Percentiles rank a stretch among this genome's conserved stretches.
These are phyloP conservation scores for Asterochloris sp. DNA, from an alignment of 139 green algal species.

Conservation along the genomic window DNA sequence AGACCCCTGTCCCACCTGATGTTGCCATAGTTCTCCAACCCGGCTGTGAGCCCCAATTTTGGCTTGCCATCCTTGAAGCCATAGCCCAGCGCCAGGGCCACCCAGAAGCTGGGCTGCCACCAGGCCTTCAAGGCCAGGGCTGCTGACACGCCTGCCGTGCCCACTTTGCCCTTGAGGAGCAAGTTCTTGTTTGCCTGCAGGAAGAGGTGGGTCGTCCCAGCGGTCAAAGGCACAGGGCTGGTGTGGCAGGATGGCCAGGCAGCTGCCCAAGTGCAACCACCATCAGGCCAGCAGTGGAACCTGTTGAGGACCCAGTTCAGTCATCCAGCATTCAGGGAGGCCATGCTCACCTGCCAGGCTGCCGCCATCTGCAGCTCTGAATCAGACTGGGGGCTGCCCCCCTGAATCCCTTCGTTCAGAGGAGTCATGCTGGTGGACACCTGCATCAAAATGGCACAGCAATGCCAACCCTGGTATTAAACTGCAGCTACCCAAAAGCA, in stretches of 20 bases:
- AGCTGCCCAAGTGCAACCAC: too few relatives aligned
- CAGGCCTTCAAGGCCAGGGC: constrained; percentile 53
- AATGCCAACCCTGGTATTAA: too few relatives aligned
- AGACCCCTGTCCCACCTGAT: constrained; percentile 32
- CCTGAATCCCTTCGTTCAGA: too few relatives aligned
- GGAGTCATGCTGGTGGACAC: too few relatives aligned
- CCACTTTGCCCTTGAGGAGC: constrained; percentile 61
- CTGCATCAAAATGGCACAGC: too few relatives aligned
- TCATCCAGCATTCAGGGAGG: neutral
- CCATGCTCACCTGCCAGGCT: constrained; percentile 6
- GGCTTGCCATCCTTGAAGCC: constrained; percentile 20
- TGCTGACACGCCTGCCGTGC: constrained; percentile 31
- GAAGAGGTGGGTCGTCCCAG: neutral
- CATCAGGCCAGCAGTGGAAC: too few relatives aligned
- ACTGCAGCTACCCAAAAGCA: too few relatives aligned
- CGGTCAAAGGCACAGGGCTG: too few relatives aligned
- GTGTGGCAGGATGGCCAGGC: neutral
- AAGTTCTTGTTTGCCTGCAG: constrained; percentile 78
- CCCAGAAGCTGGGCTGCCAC: constrained; percentile 56
- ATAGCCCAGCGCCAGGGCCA: constrained; percentile 25
- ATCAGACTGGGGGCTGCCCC: neutral
- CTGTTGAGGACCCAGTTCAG: neutral
- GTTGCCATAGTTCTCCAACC: constrained; percentile 64
- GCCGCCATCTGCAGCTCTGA: constrained; percentile 1
- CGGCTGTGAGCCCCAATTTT: constrained; percentile 34